These are phyloP conservation scores for Linum lewisii DNA, from an alignment of 345 rosid species.

Conservation along the genomic window DNA sequence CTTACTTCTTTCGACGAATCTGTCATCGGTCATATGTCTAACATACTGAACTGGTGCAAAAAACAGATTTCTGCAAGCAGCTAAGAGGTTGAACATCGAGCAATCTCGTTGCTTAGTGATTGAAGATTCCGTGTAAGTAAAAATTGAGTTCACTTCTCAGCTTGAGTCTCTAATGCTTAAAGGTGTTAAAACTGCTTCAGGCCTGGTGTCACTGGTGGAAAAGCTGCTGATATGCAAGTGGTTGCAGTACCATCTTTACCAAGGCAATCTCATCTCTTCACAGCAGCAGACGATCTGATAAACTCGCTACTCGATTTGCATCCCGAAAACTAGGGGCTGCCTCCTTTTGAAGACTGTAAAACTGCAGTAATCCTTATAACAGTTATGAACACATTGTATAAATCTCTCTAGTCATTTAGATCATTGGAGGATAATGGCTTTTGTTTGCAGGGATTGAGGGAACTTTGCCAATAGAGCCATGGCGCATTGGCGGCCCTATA, in stretches of 20 bases:
- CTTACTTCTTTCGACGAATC: not conserved
- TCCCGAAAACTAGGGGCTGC: conserved; percentile 82
- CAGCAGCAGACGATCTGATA: conserved; percentile 64
- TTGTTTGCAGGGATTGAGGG: conserved; percentile 70
- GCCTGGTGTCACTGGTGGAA: conserved; percentile 67
- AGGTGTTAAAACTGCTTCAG: conserved; percentile 30
- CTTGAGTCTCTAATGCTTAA: not conserved
- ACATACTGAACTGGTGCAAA: conserved; percentile 6
- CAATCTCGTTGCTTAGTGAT: conserved; percentile 63
- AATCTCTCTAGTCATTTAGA: not conserved
- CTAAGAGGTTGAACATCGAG: conserved; percentile 44
- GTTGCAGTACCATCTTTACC: conserved; percentile 81
- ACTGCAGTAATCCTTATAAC: conserved; percentile 14
- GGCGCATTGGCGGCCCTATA: conserved; percentile 83
- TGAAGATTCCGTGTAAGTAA: conserved; percentile 78
- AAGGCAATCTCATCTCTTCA: conserved; percentile 61
- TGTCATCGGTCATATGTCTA: not conserved
- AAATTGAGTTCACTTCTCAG: not conserved
- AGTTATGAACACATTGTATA: not conserved
- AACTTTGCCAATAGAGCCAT: conserved; percentile 73
- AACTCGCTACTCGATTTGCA: conserved; percentile 72
- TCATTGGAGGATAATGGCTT: conserved; percentile 4
- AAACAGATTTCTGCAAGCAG: conserved; percentile 69
- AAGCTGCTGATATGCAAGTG: conserved; percentile 80
- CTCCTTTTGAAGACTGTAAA: conserved; percentile 93